Base-by-base conservation (phyloP, 192 early-diverging fungal species). In the Dissophora ornata region DNA sequence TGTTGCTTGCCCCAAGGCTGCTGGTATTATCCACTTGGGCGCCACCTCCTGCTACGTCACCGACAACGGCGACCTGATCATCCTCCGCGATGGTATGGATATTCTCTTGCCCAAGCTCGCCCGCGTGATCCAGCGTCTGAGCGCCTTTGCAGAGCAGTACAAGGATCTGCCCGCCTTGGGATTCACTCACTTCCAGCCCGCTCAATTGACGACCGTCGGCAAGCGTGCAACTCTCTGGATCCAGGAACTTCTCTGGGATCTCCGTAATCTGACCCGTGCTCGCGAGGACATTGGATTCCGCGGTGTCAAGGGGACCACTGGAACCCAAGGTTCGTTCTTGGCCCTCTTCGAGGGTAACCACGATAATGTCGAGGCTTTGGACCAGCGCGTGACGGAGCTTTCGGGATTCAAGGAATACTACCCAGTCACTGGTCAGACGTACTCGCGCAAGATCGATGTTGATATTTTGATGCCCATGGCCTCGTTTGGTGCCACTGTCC, bases 11-110 rank as follows among this genome's bases (percentile, higher is more conserved):
- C 95, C 95, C 25, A 84, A 80, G 28, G 95, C 95, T n/a, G 95
- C 95, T 4, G 90, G 87, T 26, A 96, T 99, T 62, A 99, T 99
- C 79, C 97, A 99, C 74, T 84, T 99, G 60, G 97, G 97, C 25
- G 97, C 97, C 7, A 99, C 97, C 11, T 96, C 95, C 53, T 99
- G 97, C 84, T 99, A 94, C 82, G 97, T 99, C n/a, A 97, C 96
- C 10, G 97, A 99, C 73, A 96, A 96, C 83, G 96, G 94, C n/a
- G 97, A 99, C 78, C 87, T 99, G 77, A 98, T 98, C 58, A 95
- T 96, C 73, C 90, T 99, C 81, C 91, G 94, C 41, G 94, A 99
- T 65, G 97, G 90, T 29, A 89, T 95, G 81, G 95, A 99, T 67
- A 88, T 99, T 62, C 78, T 99, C 29, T 83, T 97, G 61, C 84